Evolutionary conservation across 345 rosid genomes (phyloP).

Genomic region (Corymbia maculata): DNA sequence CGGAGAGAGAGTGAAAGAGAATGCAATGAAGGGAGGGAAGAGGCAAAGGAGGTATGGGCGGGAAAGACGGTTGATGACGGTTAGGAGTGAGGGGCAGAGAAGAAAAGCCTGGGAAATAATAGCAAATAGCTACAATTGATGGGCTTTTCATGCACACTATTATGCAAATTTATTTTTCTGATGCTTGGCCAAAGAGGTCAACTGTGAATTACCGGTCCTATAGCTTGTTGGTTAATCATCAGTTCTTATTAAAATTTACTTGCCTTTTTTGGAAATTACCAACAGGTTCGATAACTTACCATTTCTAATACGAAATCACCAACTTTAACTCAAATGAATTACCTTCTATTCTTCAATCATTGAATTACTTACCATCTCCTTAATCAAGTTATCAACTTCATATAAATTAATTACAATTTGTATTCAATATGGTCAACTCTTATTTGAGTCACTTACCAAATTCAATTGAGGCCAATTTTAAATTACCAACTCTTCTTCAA

Average conservation of each 20-base stretch:
- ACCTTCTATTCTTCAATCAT: background rate
- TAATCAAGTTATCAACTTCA: background rate
- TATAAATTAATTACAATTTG: background rate
- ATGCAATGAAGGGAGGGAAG: background rate
- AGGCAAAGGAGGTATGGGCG: conserved; percentile 3
- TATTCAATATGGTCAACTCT: background rate
- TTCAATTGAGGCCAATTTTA: background rate
- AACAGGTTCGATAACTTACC: background rate
- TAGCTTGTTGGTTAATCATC: background rate
- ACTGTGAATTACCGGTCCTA: background rate
- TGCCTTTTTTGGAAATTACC: background rate
- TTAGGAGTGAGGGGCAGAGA: conserved; percentile 9
- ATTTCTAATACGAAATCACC: background rate
- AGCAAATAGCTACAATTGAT: background rate
- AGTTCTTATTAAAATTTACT: background rate
- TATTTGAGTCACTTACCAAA: background rate
- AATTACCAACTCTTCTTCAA: background rate
- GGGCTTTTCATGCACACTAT: background rate
- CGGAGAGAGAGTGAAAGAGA: background rate
- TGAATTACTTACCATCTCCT: background rate
- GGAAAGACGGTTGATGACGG: conserved; percentile 41
- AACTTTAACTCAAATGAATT: background rate
- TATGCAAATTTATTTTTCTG: background rate
- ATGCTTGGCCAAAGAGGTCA: background rate
- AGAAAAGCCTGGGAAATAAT: background rate